These are phyloP conservation scores for Vitis hybrid DNA, from an alignment of 177 flowering plant genomes.

Conservation along the genomic window DNA sequence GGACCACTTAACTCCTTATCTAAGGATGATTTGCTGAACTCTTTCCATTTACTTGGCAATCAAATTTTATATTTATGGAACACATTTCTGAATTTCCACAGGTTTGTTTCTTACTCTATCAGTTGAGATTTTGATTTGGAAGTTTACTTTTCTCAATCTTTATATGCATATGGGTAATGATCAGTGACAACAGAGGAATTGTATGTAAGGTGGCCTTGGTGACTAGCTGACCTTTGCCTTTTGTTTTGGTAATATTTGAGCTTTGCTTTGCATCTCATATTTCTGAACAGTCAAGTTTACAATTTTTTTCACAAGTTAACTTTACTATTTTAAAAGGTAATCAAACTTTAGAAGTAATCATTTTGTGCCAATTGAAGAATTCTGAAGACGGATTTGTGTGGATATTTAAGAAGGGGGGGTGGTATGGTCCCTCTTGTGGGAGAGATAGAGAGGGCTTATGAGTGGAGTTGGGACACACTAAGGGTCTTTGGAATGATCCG, in stretches of 20 bases:
- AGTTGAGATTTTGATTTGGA: background rate
- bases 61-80: slow-evolving; percentile 74
- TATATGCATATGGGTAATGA: background rate
- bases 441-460: no score
- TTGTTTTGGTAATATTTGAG: no score
- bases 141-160: background rate
- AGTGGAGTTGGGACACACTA: no score
- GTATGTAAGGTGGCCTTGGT: background rate
- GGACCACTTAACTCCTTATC: slow-evolving; percentile 39
- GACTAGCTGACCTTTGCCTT: background rate
- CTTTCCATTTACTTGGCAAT: slow-evolving; percentile 56
- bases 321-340: no score
- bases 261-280: background rate
- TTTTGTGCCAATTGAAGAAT: no score
- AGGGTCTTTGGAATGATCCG: no score
- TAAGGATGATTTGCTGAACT: slow-evolving; percentile 39
- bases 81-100: slow-evolving; percentile 74
- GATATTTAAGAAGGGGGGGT: no score
- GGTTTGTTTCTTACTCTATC: slow-evolving; percentile 42
- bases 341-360: no score
- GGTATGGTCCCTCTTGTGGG: no score
- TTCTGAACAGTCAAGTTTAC: background rate
- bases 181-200: background rate
- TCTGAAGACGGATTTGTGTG: no score
- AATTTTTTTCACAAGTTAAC: background rate